Evolutionary conservation across 768 basidiomycete species (phyloP).

Genomic region (Podaxis carcinomalis): DNA sequence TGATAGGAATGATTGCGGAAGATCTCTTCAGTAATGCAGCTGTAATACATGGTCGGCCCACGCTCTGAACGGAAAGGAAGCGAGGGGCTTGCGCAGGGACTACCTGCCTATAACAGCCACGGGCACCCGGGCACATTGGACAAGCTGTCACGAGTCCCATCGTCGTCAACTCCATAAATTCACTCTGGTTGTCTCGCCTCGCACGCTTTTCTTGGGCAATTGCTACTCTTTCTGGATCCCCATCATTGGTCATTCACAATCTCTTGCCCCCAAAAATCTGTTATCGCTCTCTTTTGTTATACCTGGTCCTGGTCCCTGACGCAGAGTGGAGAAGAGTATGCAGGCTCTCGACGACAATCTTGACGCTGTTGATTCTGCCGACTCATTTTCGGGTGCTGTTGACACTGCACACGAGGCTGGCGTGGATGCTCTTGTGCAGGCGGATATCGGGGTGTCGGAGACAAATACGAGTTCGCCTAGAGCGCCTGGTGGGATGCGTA

Average conservation of each 20-base stretch:
- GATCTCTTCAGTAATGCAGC: background rate
- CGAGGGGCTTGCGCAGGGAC: background rate
- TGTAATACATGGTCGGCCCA: background rate
- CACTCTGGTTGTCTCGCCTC: background rate
- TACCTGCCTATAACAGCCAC: slow-evolving; percentile 8
- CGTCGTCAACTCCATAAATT: slow-evolving; percentile 9
- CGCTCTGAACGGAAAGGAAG: slow-evolving; percentile 8
- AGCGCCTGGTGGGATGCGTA: background rate
- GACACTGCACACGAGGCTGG: background rate
- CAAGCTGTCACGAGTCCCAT: slow-evolving; percentile 3
- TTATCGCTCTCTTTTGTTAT: background rate
- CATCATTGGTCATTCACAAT: background rate
- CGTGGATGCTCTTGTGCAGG: background rate
- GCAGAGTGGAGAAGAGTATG: background rate
- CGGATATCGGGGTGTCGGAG: background rate
- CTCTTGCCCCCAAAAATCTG: background rate
- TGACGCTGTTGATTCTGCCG: background rate
- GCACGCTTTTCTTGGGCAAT: background rate
- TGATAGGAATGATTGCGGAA: slow-evolving; percentile 5
- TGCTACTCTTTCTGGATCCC: background rate
- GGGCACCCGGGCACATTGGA: background rate
- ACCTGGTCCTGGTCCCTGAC: background rate
- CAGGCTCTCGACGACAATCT: background rate
- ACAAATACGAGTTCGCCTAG: background rate
- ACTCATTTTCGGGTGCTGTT: background rate